phyloP scores from a whole-genome alignment of 2,329 filamentous ascomycete genomes.

The Alternaria postmessia region DNA sequence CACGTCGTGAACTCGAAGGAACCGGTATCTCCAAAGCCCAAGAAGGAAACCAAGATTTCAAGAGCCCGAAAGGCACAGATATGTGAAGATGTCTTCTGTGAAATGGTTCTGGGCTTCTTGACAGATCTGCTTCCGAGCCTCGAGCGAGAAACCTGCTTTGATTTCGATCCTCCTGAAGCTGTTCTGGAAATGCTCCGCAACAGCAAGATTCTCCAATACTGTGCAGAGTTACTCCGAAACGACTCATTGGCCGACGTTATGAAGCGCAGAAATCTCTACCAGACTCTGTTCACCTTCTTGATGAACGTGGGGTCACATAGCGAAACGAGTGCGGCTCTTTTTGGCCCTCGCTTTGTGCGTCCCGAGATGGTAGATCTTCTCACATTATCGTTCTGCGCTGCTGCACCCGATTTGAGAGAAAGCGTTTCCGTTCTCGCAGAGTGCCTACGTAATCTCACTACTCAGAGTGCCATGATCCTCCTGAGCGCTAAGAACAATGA shows the following conservation, averaged over 20 bases:
- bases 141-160: conserved; percentile 32
- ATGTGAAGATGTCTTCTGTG: conserved; percentile 20
- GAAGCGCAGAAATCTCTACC: conserved; percentile 48
- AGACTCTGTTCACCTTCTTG: conserved; percentile 53
- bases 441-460: conserved; percentile 37
- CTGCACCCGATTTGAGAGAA: conserved; percentile 3
- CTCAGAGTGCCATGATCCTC: conserved; percentile 33
- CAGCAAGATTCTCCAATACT: conserved; percentile 49
- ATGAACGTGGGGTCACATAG: conserved; percentile 40
- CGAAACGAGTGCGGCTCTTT: conserved; percentile 43
- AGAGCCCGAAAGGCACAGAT: conserved; percentile 22
- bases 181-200: conserved; percentile 47
- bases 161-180: conserved; percentile 39
- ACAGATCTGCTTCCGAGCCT: conserved; percentile 37
- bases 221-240: conserved; percentile 52
- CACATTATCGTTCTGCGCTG: conserved; percentile 40
- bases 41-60: not conserved
- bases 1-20: not conserved
- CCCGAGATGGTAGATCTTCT: conserved; percentile 48
- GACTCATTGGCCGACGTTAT: conserved; percentile 52
- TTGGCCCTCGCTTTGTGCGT: conserved; percentile 46
- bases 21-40: not conserved
- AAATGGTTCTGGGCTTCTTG: conserved; percentile 25
- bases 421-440: conserved; percentile 33
- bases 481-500: conserved; percentile 25